phyloP scores from a whole-genome alignment of 208 protist genomes.

The Trypanosoma avium region DNA sequence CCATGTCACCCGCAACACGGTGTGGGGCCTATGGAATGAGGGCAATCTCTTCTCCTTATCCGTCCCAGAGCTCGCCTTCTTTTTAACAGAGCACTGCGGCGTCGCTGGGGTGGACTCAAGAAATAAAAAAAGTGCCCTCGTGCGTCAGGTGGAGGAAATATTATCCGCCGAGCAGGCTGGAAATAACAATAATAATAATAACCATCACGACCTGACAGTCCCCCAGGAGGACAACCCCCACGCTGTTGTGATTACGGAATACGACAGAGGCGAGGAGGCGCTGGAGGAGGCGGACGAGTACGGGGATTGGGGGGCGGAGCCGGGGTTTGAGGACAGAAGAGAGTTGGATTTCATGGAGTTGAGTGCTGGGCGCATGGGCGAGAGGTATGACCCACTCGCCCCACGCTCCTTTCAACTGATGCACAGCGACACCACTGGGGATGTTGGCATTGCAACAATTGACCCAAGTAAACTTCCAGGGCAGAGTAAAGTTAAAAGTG shows the following conservation, averaged over 20 bases:
- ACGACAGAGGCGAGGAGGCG: slow-evolving; percentile 73
- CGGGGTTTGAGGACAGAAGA: slow-evolving; percentile 73
- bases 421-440: slow-evolving; percentile 67
- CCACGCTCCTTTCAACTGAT: slow-evolving; percentile 86
- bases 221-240: slow-evolving; percentile 38
- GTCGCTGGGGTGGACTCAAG: slow-evolving; percentile 28
- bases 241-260: slow-evolving; percentile 55
- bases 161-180: slow-evolving; percentile 76
- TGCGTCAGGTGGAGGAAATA: slow-evolving; percentile 87
- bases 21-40: slow-evolving; percentile 92
- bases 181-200: too few relatives aligned
- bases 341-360: slow-evolving; percentile 84
- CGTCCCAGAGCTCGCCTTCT: slow-evolving; percentile 70
- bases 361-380: slow-evolving; percentile 52
- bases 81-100: slow-evolving; percentile 60
- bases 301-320: slow-evolving; percentile 90
- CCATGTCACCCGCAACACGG: slow-evolving; percentile 80
- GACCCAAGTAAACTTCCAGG: slow-evolving; percentile 70
- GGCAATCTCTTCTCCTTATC: slow-evolving; percentile 92
- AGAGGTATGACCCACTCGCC: slow-evolving; percentile 63
- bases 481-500: slow-evolving; percentile 44
- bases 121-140: slow-evolving; percentile 81
- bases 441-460: slow-evolving; percentile 52
- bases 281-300: slow-evolving; percentile 91
- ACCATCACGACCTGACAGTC: slow-evolving; percentile 40